These are phyloP conservation scores for Clitocybe nebularis DNA, from an alignment of 1,284 basidiomycete species.

Conservation along the genomic window DNA sequence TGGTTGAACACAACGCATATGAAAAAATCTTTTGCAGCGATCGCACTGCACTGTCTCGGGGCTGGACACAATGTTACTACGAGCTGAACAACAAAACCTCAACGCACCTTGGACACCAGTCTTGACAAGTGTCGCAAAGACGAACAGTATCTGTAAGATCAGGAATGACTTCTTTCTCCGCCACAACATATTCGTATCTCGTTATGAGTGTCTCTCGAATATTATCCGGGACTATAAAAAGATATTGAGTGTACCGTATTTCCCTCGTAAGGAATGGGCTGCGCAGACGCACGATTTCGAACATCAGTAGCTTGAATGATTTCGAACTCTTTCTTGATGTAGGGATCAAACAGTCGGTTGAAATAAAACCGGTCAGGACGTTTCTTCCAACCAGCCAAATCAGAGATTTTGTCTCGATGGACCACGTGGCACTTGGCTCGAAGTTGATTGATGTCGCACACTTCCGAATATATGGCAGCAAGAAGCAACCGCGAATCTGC, in stretches of 20 bases:
- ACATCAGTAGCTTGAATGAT: slow-evolving; percentile 86
- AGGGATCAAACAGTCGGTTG: slow-evolving; percentile 91
- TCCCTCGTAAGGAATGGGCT: slow-evolving; percentile 16
- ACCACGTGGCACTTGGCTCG: slow-evolving; percentile 90
- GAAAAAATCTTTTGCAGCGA: slow-evolving; percentile 90
- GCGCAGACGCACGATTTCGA: slow-evolving; percentile 72
- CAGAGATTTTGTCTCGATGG: slow-evolving; percentile 92
- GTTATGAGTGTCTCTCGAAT: slow-evolving; percentile 73
- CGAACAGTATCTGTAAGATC: slow-evolving; percentile 88
- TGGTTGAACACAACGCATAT: slow-evolving; percentile 92
- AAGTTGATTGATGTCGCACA: slow-evolving; percentile 89
- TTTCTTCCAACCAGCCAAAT: slow-evolving; percentile 93
- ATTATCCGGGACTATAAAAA: slow-evolving; percentile 65
- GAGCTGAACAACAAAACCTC: background rate
- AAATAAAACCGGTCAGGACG: slow-evolving; percentile 95
- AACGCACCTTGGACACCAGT: slow-evolving; percentile 85
- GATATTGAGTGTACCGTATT: slow-evolving; percentile 12
- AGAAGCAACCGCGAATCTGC: slow-evolving; percentile 88
- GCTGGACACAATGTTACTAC: slow-evolving; percentile 35
- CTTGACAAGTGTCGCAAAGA: slow-evolving; percentile 79
- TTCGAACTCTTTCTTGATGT: slow-evolving; percentile 98
- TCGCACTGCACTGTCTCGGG: slow-evolving; percentile 92
- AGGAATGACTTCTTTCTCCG: slow-evolving; percentile 88
- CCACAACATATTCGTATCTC: slow-evolving; percentile 93
- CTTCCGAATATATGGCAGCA: slow-evolving; percentile 93